Conservation (phyloP, 257 asterid species). For the Forsythia viridissima region DNA sequence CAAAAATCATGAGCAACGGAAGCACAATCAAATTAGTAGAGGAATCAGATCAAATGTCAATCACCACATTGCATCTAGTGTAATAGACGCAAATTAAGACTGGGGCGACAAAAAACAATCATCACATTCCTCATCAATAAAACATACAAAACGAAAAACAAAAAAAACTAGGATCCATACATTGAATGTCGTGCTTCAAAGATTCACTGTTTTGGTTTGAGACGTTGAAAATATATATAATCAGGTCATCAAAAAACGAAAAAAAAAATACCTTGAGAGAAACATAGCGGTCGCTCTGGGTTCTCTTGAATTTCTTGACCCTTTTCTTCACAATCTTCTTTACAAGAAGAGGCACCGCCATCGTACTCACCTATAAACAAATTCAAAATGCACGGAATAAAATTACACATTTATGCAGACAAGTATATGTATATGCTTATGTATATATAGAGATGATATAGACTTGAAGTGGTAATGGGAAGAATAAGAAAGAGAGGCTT, state of each 20-base stretch:
- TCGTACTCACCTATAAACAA: slow-evolving; percentile 24
- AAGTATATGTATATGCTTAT: background rate
- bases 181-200: background rate
- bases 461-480: background rate
- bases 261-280: slow-evolving; percentile 43
- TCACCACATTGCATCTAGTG: slow-evolving; percentile 44
- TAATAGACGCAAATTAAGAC: slow-evolving; percentile 41
- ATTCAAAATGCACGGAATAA: background rate
- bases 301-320: slow-evolving; percentile 55
- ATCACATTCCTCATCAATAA: slow-evolving; percentile 24
- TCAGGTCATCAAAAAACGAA: background rate
- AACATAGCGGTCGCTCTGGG: slow-evolving; percentile 47
- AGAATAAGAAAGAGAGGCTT: slow-evolving; percentile 1
- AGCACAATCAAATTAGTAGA: background rate
- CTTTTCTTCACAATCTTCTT: slow-evolving; percentile 45
- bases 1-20: background rate
- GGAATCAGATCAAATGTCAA: slow-evolving; percentile 46
- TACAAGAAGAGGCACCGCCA: slow-evolving; percentile 57
- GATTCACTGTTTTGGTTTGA: background rate
- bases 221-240: background rate
- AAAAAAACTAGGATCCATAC: background rate
- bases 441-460: background rate
- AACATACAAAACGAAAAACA: background rate
- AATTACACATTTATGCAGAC: background rate
- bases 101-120: slow-evolving; percentile 47